Base-by-base conservation (phyloP, 139 green algal genomes). In the Deuterostichococcus epilithicus region DNA sequence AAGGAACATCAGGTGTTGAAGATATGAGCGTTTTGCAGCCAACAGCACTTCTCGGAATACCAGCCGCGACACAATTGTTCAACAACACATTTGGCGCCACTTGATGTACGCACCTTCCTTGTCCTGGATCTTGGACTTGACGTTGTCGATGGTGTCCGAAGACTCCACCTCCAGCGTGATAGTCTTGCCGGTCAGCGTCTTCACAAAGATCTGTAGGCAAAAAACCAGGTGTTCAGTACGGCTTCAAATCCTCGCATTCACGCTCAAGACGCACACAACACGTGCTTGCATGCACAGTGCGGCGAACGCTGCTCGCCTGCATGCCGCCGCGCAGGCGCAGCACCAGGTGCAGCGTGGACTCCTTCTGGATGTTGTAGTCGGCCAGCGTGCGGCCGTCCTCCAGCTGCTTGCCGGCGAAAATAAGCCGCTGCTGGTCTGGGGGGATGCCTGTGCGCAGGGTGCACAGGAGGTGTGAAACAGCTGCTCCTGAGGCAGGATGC, bases 371-470 rank as follows among this genome's bases (percentile, higher is more conserved):
- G 91, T 94, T 97, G 88, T 97, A 98, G 82, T 98, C 94, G 2
- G 94, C 90, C 65, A 98, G 85, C 0, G 94, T 98, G 74, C 92
- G 88, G 44, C 93, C 93, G 72, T 97, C 93, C 86, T 97, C 92
- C 74, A 97, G 91, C 92, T 98, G 94, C 91, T 97, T 98, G 85
- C 93, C 93, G 20, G 93, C 93, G 75, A 97, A 98, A 78, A 98
- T 97, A 45, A 98, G 89, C 42, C 94, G 91, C 90, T 98, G 94
- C 89, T 97, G 92, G 84, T 97, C 90, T 28, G 94, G 91, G 2
- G 94, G 94, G 78, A 97, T 97, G 45, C 92, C 73, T n/a, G n/a
- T n/a, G n/a, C n/a, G n/a, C n/a, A n/a, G 18, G 18, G 15, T 18
- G 18, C 5, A 8, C 72, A n/a, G 35, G 5, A 15, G 35, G 22